Conservation (phyloP, 768 basidiomycete species). For the Tylopilus sp. region DNA sequence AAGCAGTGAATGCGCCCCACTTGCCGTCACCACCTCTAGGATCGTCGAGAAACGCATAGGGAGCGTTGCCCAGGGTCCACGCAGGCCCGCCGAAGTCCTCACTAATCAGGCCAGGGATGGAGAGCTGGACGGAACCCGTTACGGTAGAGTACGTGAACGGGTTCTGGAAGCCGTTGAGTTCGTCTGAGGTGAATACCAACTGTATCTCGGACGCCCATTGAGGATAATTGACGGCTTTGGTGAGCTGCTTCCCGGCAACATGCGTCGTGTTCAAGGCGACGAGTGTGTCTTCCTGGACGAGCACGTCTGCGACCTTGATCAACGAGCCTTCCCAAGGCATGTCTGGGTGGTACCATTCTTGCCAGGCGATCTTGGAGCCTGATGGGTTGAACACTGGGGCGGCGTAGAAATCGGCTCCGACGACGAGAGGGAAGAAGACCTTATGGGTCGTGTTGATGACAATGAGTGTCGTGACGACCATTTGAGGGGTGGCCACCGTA, state of each 20-base stretch:
- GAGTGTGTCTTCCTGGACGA: constrained; percentile 22
- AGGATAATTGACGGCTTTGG: constrained; percentile 57
- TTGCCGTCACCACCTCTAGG: constrained; percentile 17
- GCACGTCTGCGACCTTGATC: constrained; percentile 51
- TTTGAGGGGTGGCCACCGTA: constrained; percentile 38
- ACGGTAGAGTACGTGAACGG: constrained; percentile 52
- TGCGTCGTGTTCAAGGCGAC: constrained; percentile 37
- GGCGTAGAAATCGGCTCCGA: constrained; percentile 72
- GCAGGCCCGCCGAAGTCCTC: constrained; percentile 57
- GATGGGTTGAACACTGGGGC: constrained; percentile 57
- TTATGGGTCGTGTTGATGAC: constrained; percentile 49
- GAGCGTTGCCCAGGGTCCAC: constrained; percentile 51
- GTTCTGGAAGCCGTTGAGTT: constrained; percentile 58
- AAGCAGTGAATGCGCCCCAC: constrained; percentile 29
- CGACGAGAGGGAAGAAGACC: constrained; percentile 42
- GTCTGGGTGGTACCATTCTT: constrained; percentile 65
- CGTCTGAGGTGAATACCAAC: constrained; percentile 63
- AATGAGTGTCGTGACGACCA: constrained; percentile 49
- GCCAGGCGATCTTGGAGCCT: constrained; percentile 56
- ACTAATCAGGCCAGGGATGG: constrained; percentile 37
- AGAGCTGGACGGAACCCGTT: constrained; percentile 27
- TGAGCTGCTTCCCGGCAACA: constrained; percentile 50
- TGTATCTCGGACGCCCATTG: constrained; percentile 53
- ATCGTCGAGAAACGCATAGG: constrained; percentile 44
- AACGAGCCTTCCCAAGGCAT: constrained; percentile 71